Base-by-base conservation (phyloP, 768 basidiomycete genomes). In the Leucosporidium yakuticum region DNA sequence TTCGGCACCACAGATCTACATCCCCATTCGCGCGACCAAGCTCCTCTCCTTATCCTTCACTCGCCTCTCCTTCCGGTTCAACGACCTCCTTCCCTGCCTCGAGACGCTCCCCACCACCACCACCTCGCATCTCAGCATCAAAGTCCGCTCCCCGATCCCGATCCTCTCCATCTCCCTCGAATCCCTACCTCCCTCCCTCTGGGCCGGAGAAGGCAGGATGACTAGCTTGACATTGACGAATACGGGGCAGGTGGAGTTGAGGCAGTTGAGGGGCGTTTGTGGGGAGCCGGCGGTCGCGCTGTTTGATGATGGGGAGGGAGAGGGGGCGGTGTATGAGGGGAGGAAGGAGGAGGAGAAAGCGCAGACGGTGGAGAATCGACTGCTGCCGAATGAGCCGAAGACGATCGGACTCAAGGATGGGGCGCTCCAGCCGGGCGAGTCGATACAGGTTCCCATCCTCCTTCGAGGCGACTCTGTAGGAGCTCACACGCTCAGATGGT, bases 21-120 rank as follows among this genome's bases (percentile, higher is more conserved):
- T 73, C 17, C 69, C 72, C 7, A 20, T 70, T 2, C 31, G 55
- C 32, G 64, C 62, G 4, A 20, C 29, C 9, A 8, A 32, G 7
- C 44, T 63, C 25, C 58, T 55, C 4, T 49, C 61, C 34, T 65
- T 49, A 58, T 29, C 61, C 11, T 54, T 73, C 64, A 47, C 17
- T 25, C 49, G 63, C 5, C 32, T 73, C 20, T 67, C 69, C 5
- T 73, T 69, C 62, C 60, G 55, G 21, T 68, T 68, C 64, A 59
- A 65, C 53, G 55, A 67, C 55, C 69, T 69, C 20, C 79, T 86
- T 51, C 83, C 83, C 49, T 81, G 80, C 53, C 91, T 88, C 70
- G 78, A 85, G 36, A 94, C 93, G 76, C 83, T 93, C 44, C 85
- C 85, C 63, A 82, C 86, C 15, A 88, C 95, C 76, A 77, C 83